Conservation (phyloP, 192 early-diverging fungal species). For the Backusella parvicylindrica region DNA sequence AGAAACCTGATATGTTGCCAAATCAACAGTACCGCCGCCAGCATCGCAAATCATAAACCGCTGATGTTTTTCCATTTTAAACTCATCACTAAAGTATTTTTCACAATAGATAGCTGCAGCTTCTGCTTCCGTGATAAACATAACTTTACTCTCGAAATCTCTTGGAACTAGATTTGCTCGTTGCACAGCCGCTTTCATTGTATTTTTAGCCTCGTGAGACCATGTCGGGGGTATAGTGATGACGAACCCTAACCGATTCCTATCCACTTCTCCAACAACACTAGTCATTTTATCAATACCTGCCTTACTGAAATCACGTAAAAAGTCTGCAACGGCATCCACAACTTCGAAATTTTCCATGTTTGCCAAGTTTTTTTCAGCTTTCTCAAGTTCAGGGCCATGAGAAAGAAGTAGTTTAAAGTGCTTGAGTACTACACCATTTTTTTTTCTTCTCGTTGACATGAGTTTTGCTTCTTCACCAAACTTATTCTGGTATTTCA, state of each 20-base stretch:
- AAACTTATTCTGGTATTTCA: slow-evolving; percentile 38
- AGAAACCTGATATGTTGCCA: neutral
- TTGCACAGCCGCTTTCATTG: slow-evolving; percentile 49
- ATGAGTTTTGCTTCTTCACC: slow-evolving; percentile 22
- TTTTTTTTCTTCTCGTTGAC: slow-evolving; percentile 20
- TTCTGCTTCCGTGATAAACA: slow-evolving; percentile 48
- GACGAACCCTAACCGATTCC: slow-evolving; percentile 27
- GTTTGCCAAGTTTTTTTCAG: neutral
- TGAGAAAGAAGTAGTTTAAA: neutral
- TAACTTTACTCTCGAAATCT: slow-evolving; percentile 41
- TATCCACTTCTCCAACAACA: slow-evolving; percentile 33
- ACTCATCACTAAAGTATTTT: slow-evolving; percentile 43
- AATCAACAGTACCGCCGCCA: slow-evolving; percentile 52
- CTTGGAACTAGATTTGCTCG: slow-evolving; percentile 44
- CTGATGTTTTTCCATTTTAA: slow-evolving; percentile 36
- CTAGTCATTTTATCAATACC: slow-evolving; percentile 40
- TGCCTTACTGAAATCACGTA: slow-evolving; percentile 40
- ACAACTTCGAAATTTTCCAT: slow-evolving; percentile 14
- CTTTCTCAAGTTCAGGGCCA: neutral
- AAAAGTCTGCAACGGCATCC: slow-evolving; percentile 45
- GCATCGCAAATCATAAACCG: slow-evolving; percentile 50
- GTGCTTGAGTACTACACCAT: slow-evolving; percentile 36
- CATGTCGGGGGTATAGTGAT: slow-evolving; percentile 51
- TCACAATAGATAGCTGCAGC: slow-evolving; percentile 55
- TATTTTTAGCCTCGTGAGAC: slow-evolving; percentile 48